Base-by-base conservation (phyloP, 805 yeast species). In the Spencermartinsiella europaea region DNA sequence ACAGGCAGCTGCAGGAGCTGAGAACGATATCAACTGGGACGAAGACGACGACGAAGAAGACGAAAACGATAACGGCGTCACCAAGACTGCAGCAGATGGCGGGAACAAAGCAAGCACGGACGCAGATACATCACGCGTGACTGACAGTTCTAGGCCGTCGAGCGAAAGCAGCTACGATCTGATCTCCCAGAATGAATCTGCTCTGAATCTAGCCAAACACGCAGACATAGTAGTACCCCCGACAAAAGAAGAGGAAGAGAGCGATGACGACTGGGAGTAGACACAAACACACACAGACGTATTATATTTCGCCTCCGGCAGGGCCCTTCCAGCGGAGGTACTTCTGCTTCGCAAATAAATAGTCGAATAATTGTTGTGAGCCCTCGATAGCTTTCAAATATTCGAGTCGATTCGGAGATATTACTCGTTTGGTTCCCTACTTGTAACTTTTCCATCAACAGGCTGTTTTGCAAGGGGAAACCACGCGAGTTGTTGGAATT, bases 221-320 rank as follows among this genome's bases (percentile, higher is more conserved):
- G 38, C 22, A 10, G 16, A 42, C 19, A n/a, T 17, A 12, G 38
- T 22, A 7, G 38, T 28, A 25, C 35, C 19, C 12, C 36, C 34
- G 19, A 36, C 42, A 15, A 54, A 36, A 7, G 66, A 62, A 7
- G 69, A 63, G 3, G 73, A 69, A 4, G 73, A 70, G 4, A 72
- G 69, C 5, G 81, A 77, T 42, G 82, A 77, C 53, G 84, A 79
- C 55, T 79, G 84, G 84, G 85, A 80, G 60, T 78, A n/a, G n/a
- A n/a, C n/a, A n/a, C n/a, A n/a, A n/a, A n/a, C n/a, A n/a, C n/a
- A n/a, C n/a, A n/a, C n/a, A n/a, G n/a, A n/a, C n/a, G n/a, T n/a
- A n/a, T n/a, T n/a, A n/a, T n/a, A n/a, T n/a, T n/a, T n/a, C n/a
- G n/a, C n/a, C n/a, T n/a, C n/a, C n/a, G n/a, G n/a, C n/a, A n/a